Conservation (phyloP, 2,329 filamentous ascomycete genomes). For the Scedosporium boydii region DNA sequence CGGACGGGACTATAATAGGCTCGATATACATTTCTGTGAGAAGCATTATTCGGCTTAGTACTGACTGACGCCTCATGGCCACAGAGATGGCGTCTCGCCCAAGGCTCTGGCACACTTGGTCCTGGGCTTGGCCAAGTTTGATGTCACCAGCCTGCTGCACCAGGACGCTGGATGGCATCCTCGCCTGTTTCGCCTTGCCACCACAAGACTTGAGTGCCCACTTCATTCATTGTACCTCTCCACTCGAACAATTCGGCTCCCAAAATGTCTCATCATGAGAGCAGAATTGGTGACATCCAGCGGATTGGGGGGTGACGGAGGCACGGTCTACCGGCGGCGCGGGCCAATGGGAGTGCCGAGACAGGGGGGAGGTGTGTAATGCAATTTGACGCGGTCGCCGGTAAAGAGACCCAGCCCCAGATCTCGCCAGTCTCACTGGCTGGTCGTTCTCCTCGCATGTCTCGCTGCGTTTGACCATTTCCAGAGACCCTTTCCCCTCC, state of each 20-base stretch:
- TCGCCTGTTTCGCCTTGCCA: neutral
- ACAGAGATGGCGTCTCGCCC: neutral
- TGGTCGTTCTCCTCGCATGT: neutral
- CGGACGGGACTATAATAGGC: too few species aligned
- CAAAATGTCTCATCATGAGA: slow-evolving; percentile 4
- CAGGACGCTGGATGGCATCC: neutral
- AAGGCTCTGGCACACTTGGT: neutral
- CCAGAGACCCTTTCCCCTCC: neutral
- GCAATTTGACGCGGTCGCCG: neutral
- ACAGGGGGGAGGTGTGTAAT: neutral
- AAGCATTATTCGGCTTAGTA: too few species aligned
- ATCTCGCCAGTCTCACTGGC: neutral
- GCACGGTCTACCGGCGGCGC: neutral
- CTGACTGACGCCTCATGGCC: neutral
- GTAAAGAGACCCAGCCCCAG: neutral
- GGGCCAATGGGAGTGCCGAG: neutral
- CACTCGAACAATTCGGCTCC: slow-evolving; percentile 1
- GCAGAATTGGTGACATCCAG: neutral
- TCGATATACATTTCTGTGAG: too few species aligned
- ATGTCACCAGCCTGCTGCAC: neutral
- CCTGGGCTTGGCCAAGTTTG: neutral
- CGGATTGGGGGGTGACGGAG: neutral
- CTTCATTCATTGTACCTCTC: neutral
- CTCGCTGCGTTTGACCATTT: neutral
- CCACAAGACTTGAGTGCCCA: neutral